Evolutionary conservation across 2,329 filamentous ascomycete genomes (phyloP), one percentile per base, ranked within the genome.

Genomic region (Blumeriella jaapii): DNA sequence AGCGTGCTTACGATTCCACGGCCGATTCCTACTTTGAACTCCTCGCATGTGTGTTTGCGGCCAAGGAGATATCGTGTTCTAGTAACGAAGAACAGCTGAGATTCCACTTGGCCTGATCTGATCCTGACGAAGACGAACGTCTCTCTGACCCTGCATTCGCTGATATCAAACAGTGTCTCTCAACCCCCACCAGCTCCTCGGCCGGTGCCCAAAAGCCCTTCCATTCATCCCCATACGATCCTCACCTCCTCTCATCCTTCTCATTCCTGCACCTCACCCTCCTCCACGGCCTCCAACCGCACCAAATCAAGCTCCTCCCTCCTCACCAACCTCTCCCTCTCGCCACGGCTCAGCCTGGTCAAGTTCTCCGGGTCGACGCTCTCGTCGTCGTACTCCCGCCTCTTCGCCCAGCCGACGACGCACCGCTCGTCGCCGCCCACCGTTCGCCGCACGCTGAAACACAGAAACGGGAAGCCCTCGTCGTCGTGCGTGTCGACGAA

Each of bases 311-410:
- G 9, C 23, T 34, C 23, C 24, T 3, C 12, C 24, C 15, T 34
- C 23, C 9, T n/a, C 23, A 14, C n/a, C 15, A 34, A 13, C n/a
- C 31, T 34, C 16, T 13, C 23, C 16, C 24, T 27, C 23, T 34
- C 31, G 4, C 15, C 16, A 17, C 7, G 23, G 14, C 14, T 34
- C 31, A 34, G 27, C 24, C 31, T 18, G 23, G 23, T 34, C 20
- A 11, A 23, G 20, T 34, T 12, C 9, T 6, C 25, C 3, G 18
- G 9, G 11, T 11, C 15, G 7, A 23, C 20, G 3, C 26, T n/a
- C 31, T 34, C 23, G 20, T 34, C 31, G 15, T 34, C 31, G 20
- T 19, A 34, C 23, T 34, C 31, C n/a, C 31, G 18, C 16, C 31
- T 34, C 16, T 34, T 34, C 14, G 31, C 23, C 31, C 31, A 34